Percentiles rank a stretch among this genome's conserved stretches.
phyloP scores from a whole-genome alignment of 2,329 filamentous ascomycete species.

The Stagonosporopsis rhizophila region DNA sequence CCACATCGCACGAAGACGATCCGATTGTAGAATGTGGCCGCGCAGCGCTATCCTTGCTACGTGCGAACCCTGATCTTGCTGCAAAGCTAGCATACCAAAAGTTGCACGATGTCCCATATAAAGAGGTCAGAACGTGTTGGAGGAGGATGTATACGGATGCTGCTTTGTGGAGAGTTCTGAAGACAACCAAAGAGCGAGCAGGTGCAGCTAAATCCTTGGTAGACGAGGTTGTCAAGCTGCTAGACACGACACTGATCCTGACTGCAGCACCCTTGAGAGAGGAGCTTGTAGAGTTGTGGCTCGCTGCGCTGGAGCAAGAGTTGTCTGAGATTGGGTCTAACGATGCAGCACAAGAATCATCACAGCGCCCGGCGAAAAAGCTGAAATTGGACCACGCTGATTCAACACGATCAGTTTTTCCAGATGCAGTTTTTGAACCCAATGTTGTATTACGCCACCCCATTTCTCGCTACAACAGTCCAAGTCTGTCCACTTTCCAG shows the following conservation, averaged over 20 bases:
- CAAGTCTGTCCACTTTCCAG: slow-evolving; percentile 41
- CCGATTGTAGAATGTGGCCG: slow-evolving; percentile 52
- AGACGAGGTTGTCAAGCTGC: slow-evolving; percentile 65
- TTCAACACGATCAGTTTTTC: slow-evolving; percentile 26
- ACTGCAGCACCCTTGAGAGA: slow-evolving; percentile 56
- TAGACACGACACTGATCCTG: slow-evolving; percentile 81
- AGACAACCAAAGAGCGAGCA: slow-evolving; percentile 32
- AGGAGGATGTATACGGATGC: slow-evolving; percentile 74
- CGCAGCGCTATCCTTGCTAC: slow-evolving; percentile 49
- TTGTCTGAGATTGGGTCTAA: background rate
- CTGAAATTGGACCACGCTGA: slow-evolving; percentile 15
- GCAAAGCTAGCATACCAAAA: slow-evolving; percentile 67
- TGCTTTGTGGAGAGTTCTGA: slow-evolving; percentile 67
- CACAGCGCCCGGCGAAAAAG: slow-evolving; percentile 26
- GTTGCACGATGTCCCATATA: slow-evolving; percentile 74
- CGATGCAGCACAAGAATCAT: background rate
- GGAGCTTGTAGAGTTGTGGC: slow-evolving; percentile 55
- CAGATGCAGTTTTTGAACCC: slow-evolving; percentile 7
- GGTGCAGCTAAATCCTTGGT: slow-evolving; percentile 53
- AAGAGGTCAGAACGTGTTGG: slow-evolving; percentile 72
- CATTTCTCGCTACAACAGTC: slow-evolving; percentile 28
- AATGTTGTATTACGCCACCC: slow-evolving; percentile 26
- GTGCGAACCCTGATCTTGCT: slow-evolving; percentile 57
- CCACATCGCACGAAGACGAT: slow-evolving; percentile 27
- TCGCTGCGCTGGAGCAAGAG: slow-evolving; percentile 55